Evolutionary conservation across 164 flowering plant species (phyloP), one percentile per base, ranked within the genome.

Genomic region (Umbilicus rupestris): DNA sequence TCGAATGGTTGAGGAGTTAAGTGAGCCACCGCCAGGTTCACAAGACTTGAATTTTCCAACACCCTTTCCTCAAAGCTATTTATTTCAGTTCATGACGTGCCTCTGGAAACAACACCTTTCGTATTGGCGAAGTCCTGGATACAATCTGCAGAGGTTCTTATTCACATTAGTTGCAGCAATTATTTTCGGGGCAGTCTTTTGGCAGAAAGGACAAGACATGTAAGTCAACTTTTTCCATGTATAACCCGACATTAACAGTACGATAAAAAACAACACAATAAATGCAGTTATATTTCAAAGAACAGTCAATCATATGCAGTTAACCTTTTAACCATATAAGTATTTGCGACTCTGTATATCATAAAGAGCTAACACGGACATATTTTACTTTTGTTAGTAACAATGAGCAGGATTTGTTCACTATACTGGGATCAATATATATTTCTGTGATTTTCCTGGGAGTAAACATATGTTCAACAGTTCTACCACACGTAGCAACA

Each of bases 81-180:
- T 77, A 79, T 73, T 50, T 28, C 85, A 84, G 76, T 76, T 79
- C 67, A 76, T 65, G 66, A 71, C 80, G 60, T 84, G 85, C 71
- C 67, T 82, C 0, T 84, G 88, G 88, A 84, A 84, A 70, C 83
- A 77, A 65, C 35, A 67, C 42, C 55, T 75, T 50, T 76, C 82
- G 9, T 82, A 81, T 68, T 77, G 84, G 84, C 75, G 82, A 68
- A 79, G 78, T 69, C 80, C 80, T 26, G 65, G 65, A 19, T 81
- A 81, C 74, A 81, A 77, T 62, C 50, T 75, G 24, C 63, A 55
- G n/a, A 77, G 81, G 4, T 39, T 77, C 4, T 39, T 68, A 22
- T 77, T 75, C 66, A 69, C 72, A 50, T 62, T 49, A 22, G 45
- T 49, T 0, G 63, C 73, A 3, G 63, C 81, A 35, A 16, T 77